Conservation (phyloP, 768 basidiomycete species). For the Tricholoma flavovirens region DNA sequence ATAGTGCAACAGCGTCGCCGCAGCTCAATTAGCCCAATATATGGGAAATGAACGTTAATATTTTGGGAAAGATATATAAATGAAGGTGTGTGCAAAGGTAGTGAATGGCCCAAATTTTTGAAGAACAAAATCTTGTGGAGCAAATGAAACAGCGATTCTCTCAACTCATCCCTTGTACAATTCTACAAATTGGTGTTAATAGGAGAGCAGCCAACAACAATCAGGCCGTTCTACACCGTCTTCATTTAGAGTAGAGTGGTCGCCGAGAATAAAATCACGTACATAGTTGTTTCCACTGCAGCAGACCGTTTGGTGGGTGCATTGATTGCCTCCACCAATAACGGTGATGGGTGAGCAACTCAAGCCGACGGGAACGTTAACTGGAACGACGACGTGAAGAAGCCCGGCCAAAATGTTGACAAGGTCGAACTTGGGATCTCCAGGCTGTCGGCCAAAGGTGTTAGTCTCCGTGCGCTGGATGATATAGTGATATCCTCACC, state of each 20-base stretch:
- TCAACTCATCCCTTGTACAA: background rate
- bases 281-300: conserved; percentile 23
- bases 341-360: conserved; percentile 16
- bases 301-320: conserved; percentile 25
- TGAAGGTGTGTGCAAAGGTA: background rate
- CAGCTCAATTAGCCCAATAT: too few species aligned
- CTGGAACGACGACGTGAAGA: background rate
- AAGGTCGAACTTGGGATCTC: background rate
- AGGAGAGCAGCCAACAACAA: conserved; percentile 20
- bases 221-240: conserved; percentile 1
- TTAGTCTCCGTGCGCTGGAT: background rate
- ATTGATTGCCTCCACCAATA: conserved; percentile 12
- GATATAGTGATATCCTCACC: conserved; percentile 4
- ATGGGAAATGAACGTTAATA: background rate
- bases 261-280: background rate
- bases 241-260: background rate
- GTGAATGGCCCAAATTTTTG: background rate
- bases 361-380: conserved; percentile 8
- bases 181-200: conserved; percentile 7
- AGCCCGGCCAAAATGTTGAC: background rate
- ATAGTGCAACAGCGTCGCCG: too few species aligned
- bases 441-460: background rate
- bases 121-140: background rate
- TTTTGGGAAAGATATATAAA: background rate
- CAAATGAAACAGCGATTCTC: background rate